Conservation (phyloP, 352 stramenopile genomes). For the Phytophthora palmivora region DNA sequence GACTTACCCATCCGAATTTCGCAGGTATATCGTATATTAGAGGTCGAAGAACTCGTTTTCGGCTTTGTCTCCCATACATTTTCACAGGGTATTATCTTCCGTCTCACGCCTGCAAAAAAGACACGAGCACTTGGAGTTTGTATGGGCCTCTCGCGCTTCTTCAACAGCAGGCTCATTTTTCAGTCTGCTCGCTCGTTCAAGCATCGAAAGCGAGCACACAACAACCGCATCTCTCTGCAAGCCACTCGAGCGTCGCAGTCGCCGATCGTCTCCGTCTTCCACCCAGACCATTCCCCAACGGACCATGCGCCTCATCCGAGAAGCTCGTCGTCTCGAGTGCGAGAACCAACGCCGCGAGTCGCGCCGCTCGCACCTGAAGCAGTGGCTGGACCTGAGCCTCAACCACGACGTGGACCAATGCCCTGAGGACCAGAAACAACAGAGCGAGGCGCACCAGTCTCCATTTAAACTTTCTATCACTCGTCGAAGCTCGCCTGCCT, state of each 20-base stretch:
- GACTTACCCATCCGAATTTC: not conserved
- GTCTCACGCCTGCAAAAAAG: no score
- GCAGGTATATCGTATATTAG: not conserved
- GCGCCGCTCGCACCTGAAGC: conserved; percentile 39
- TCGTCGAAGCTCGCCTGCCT: conserved; percentile 38
- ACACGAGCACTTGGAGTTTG: conserved; percentile 24
- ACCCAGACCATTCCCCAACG: not conserved
- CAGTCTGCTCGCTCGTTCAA: not conserved
- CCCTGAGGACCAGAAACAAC: conserved; percentile 22
- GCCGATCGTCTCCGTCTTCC: conserved; percentile 14
- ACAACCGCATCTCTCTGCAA: conserved; percentile 22
- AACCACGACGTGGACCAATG: conserved; percentile 9
- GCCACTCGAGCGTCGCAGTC: conserved; percentile 11
- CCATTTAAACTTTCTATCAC: conserved; percentile 15
- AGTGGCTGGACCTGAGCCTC: conserved; percentile 38
- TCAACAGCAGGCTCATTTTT: conserved; percentile 28
- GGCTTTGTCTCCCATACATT: no score
- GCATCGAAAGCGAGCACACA: conserved; percentile 18
- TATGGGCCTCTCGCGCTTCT: conserved; percentile 11
- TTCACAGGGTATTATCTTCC: no score
- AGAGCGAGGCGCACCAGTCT: conserved; percentile 9
- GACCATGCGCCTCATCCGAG: conserved; percentile 43
- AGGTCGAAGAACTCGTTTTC: no score
- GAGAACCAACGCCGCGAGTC: conserved; percentile 39
- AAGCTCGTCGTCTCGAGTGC: conserved; percentile 39